A percentile compares a stretch with the other conserved stretches of the same genome.
Conservation (phyloP, 805 yeast species). For the Starmerella stellata region DNA sequence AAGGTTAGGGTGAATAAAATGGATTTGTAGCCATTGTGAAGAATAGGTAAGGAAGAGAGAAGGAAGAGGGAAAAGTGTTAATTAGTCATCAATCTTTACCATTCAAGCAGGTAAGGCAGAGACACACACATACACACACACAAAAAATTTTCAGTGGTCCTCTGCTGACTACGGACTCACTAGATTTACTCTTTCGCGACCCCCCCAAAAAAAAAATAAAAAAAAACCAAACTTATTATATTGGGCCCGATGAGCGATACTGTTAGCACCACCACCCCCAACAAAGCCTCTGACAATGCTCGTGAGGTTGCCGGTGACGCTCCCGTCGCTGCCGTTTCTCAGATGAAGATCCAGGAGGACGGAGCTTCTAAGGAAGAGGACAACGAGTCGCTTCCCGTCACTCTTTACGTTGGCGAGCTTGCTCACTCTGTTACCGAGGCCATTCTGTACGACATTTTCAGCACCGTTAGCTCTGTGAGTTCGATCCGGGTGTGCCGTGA, state of each 20-base stretch:
- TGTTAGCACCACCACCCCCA: neutral
- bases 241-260: neutral
- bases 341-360: neutral
- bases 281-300: neutral
- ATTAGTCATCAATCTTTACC: neutral
- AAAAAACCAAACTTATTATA: neutral
- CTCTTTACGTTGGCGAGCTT: constrained; percentile 94
- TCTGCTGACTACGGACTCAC: neutral
- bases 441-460: constrained; percentile 79
- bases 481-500: constrained; percentile 98
- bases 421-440: constrained; percentile 89
- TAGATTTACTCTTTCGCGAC: neutral
- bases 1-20: too few relatives aligned
- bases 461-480: constrained; percentile 85
- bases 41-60: neutral
- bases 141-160: neutral
- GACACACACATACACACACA: neutral
- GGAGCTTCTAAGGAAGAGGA: constrained; percentile 7
- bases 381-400: constrained; percentile 32
- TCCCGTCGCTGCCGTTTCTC: neutral
- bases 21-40: neutral
- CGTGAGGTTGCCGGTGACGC: neutral
- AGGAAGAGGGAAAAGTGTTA: neutral
- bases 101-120: neutral
- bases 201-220: neutral